A percentile compares a stretch with the other conserved stretches of the same genome.
Evolutionary conservation across 106 monocot species (phyloP).

Genomic region (Triglochin maritima): DNA sequence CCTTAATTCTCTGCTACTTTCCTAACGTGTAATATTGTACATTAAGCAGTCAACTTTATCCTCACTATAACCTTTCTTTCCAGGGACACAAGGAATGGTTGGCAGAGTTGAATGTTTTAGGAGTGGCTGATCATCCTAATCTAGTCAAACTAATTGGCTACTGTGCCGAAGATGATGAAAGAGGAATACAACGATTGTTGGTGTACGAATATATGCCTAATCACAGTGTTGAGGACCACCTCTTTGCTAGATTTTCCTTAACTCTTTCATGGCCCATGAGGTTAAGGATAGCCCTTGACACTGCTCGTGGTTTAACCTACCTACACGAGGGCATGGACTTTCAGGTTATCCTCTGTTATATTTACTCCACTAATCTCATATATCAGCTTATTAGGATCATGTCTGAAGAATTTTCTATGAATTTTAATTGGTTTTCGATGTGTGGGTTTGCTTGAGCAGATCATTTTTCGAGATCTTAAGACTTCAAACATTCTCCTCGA

Average conservation of each 20-base stretch:
- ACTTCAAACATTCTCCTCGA: conserved; percentile 33
- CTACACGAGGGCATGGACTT: conserved; percentile 23
- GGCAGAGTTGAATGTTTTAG: conserved; percentile 18
- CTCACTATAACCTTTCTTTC: not conserved
- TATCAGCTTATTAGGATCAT: not conserved
- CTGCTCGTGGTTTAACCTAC: conserved; percentile 23
- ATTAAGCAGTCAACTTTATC: not conserved
- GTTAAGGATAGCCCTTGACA: conserved; percentile 12
- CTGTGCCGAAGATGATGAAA: conserved; percentile 25
- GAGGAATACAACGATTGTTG: conserved; percentile 20
- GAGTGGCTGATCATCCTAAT: conserved; percentile 21
- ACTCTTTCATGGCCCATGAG: conserved; percentile 19
- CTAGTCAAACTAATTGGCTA: conserved; percentile 26
- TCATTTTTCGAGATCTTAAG: conserved; percentile 28
- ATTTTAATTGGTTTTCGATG: not conserved
- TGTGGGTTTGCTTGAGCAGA: conserved; percentile 4
- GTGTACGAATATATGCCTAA: conserved; percentile 24
- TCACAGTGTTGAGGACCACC: conserved; percentile 15
- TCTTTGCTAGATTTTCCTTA: not conserved
- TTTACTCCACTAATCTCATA: not conserved
- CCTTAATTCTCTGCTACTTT: not conserved
- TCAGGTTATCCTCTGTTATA: conserved; percentile 12
- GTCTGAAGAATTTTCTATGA: not conserved
- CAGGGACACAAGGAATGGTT: conserved; percentile 32
- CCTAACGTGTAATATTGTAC: not conserved